Conservation (phyloP, 2,329 filamentous ascomycete genomes). For the Talaromyces sp. region DNA sequence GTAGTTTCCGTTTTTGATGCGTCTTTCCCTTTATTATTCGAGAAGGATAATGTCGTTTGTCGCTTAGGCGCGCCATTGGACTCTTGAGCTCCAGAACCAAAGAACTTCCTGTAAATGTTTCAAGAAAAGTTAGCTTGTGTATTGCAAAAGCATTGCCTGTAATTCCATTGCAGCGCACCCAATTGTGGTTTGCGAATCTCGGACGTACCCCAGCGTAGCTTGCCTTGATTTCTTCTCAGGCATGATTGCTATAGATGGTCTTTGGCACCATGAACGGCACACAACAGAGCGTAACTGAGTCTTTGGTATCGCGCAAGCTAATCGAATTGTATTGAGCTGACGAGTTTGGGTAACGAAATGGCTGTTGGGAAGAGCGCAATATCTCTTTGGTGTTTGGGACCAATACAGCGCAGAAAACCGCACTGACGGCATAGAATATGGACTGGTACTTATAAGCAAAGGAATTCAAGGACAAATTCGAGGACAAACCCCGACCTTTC, state of each 20-base stretch:
- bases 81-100: slow-evolving; percentile 59
- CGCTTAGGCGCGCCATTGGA: slow-evolving; percentile 53
- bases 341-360: background rate
- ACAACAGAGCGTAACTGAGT: background rate
- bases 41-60: slow-evolving; percentile 76
- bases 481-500: background rate
- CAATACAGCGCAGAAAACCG: slow-evolving; percentile 4
- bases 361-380: background rate
- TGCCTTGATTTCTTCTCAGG: slow-evolving; percentile 52
- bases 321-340: background rate
- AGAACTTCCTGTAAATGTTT: slow-evolving; percentile 67
- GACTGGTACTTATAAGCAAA: background rate
- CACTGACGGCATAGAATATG: slow-evolving; percentile 8
- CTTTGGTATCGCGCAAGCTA: background rate
- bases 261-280: background rate
- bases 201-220: slow-evolving; percentile 84
- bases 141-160: background rate
- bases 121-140: slow-evolving; percentile 7
- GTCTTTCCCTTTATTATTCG: slow-evolving; percentile 47
- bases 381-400: background rate
- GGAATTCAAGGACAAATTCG: background rate
- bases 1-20: slow-evolving; percentile 22
- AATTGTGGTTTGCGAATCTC: slow-evolving; percentile 66
- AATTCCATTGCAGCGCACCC: slow-evolving; percentile 47
- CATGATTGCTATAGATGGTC: slow-evolving; percentile 16